These are phyloP conservation scores for Leishmania aethiopica DNA, from an alignment of 208 protist species.

Conservation along the genomic window DNA sequence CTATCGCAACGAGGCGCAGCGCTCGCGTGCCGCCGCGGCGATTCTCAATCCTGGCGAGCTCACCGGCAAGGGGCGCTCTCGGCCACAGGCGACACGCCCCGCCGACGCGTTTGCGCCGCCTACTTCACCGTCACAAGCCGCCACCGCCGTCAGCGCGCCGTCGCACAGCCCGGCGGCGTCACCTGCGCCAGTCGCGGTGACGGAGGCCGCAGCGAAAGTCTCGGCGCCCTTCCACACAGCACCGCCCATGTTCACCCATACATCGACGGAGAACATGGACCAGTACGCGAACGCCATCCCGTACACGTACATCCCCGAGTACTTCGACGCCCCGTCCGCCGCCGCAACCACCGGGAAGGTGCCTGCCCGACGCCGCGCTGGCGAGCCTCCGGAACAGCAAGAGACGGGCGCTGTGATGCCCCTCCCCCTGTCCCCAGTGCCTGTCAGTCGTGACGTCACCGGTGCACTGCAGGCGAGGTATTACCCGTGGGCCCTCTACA, in stretches of 20 bases:
- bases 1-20: slow-evolving; percentile 26
- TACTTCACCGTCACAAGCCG: not conserved
- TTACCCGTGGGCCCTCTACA: slow-evolving; percentile 29
- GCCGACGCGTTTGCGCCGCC: not conserved
- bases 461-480: slow-evolving; percentile 9
- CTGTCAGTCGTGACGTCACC: slow-evolving; percentile 15
- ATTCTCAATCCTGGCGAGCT: slow-evolving; percentile 11
- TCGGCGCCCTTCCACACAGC: slow-evolving; percentile 21
- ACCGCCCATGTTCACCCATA: slow-evolving; percentile 27
- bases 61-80: not conserved
- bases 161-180: not conserved
- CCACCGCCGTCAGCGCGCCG: not conserved
- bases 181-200: not conserved
- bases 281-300: slow-evolving; percentile 23
- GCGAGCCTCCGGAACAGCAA: not conserved
- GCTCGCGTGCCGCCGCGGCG: slow-evolving; percentile 18
- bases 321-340: slow-evolving; percentile 14
- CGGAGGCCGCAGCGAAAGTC: not conserved
- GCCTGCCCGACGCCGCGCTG: not conserved
- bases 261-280: slow-evolving; percentile 23
- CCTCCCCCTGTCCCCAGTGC: slow-evolving; percentile 19
- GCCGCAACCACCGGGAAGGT: not conserved
- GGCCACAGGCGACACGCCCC: not conserved
- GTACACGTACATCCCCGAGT: slow-evolving; percentile 28
- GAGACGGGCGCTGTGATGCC: slow-evolving; percentile 17